Evolutionary conservation across 2,329 filamentous ascomycete species (phyloP), one percentile per base, ranked within the genome.

Genomic region (Epichloe uncinata): DNA sequence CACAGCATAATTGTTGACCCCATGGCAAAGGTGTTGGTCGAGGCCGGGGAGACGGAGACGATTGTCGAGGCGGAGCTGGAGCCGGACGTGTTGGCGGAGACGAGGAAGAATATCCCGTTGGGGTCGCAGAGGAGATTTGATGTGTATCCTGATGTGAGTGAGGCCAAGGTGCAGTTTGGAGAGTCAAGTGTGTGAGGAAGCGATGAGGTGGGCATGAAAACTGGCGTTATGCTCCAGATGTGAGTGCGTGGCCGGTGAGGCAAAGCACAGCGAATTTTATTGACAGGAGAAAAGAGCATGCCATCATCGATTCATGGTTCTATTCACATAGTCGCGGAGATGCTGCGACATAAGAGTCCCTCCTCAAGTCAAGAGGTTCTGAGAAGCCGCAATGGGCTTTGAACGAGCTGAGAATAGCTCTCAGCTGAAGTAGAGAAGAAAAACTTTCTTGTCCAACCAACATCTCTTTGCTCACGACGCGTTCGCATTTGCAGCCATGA

Each of bases 1-100:
- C 93, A 98, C 66, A 94, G 84, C 58, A 73, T 96, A 73, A 74
- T 97, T 49, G 83, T 85, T 6, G 87, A 95, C 64, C 91, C 93
- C 2, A 86, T 91, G 72, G 93, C 89, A 12, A 73, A 82, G 57
- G 79, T 97, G n/a, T 57, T 96, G 58, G 75, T 73, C n/a, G 82
- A 95, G 73, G 79, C 89, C 1, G 87, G 81, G 12, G 89, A 94
- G 67, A 70, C 71, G 43, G 89, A 95, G 70, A 78, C 78, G 4
- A 85, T 86, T 53, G 76, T 95, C 11, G 79, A 82, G 63, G 84
- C 81, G 42, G 83, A 90, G 52, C 66, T 96, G 61, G 73, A 79
- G 36, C 77, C 74, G 4, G 79, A 76, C 9, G 77, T 74, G 60
- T 86, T 97, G 58, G 78, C 81, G 50, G 82, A 86, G 68, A 80